These are phyloP conservation scores for Annulohypoxylon maeteangense DNA, from an alignment of 495 filamentous ascomycete genomes.

Conservation along the genomic window DNA sequence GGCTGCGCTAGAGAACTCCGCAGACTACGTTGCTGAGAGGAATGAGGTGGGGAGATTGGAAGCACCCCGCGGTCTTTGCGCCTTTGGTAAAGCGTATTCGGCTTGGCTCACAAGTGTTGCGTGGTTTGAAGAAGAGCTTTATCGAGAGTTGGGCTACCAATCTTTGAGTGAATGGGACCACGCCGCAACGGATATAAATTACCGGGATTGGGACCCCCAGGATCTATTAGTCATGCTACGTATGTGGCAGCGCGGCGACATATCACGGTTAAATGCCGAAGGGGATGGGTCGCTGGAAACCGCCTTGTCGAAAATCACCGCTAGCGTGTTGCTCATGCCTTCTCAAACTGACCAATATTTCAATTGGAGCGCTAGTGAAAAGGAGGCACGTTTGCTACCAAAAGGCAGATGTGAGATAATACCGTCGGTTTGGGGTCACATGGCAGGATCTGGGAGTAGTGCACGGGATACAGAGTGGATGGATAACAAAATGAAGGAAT, in stretches of 20 bases:
- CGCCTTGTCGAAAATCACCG: conserved; percentile 53
- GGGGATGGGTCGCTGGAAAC: conserved; percentile 50
- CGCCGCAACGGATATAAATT: conserved; percentile 42
- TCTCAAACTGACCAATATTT: conserved; percentile 60
- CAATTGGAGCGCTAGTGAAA: conserved; percentile 53
- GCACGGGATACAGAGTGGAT: conserved; percentile 55
- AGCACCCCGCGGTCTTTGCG: conserved; percentile 49
- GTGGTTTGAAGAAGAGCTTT: conserved; percentile 57
- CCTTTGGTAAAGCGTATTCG: conserved; percentile 57
- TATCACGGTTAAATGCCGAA: conserved; percentile 44
- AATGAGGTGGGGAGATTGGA: conserved; percentile 45
- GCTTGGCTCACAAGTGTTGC: conserved; percentile 56
- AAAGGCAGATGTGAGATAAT: conserved; percentile 53
- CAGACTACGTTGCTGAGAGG: conserved; percentile 54
- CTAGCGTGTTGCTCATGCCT: conserved; percentile 58
- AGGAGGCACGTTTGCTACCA: conserved; percentile 54
- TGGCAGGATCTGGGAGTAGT: conserved; percentile 56
- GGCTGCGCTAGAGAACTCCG: conserved; percentile 51
- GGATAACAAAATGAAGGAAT: conserved; percentile 26
- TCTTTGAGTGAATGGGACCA: conserved; percentile 52
- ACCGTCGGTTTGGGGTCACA: conserved; percentile 60
- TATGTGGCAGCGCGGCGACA: conserved; percentile 61
- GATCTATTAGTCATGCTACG: conserved; percentile 54
- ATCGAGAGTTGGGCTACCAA: conserved; percentile 50
- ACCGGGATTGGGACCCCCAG: conserved; percentile 55